Percentiles rank a stretch among this genome's conserved stretches.
phyloP scores from a whole-genome alignment of 108 stramenopile species.

The Asterionellopsis glacialis region DNA sequence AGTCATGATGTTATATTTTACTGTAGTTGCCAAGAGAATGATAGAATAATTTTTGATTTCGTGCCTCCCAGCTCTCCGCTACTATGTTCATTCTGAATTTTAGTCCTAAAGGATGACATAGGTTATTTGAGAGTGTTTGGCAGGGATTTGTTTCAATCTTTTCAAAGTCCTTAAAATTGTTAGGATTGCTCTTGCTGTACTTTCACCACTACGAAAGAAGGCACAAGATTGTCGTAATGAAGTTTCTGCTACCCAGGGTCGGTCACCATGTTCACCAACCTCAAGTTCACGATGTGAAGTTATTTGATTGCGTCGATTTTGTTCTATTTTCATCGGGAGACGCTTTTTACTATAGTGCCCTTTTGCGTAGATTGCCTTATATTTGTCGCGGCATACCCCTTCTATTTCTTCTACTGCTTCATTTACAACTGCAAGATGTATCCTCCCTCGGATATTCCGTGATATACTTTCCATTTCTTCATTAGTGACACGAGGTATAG shows the following conservation, averaged over 20 bases:
- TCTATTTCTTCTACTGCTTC: conserved; percentile 43
- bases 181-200: conserved; percentile 39
- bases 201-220: conserved; percentile 56
- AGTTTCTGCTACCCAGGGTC: conserved; percentile 35
- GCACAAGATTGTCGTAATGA: conserved; percentile 45
- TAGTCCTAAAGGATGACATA: conserved; percentile 19
- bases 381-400: conserved; percentile 16
- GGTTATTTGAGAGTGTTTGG: conserved; percentile 20
- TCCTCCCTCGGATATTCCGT: not conserved
- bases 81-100: no score
- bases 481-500: not conserved
- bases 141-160: conserved; percentile 41
- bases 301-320: conserved; percentile 10
- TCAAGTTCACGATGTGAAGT: conserved; percentile 14
- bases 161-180: conserved; percentile 29
- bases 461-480: not conserved
- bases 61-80: no score
- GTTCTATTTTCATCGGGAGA: not conserved
- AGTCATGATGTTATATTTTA: no score
- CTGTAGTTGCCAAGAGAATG: no score
- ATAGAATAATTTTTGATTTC: no score
- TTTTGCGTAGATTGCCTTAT: not conserved
- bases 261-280: conserved; percentile 15
- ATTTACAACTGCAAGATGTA: conserved; percentile 28
- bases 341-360: not conserved